Evolutionary conservation across 73 alveolate species (phyloP).

Genomic region (Paramecium caudatum): DNA sequence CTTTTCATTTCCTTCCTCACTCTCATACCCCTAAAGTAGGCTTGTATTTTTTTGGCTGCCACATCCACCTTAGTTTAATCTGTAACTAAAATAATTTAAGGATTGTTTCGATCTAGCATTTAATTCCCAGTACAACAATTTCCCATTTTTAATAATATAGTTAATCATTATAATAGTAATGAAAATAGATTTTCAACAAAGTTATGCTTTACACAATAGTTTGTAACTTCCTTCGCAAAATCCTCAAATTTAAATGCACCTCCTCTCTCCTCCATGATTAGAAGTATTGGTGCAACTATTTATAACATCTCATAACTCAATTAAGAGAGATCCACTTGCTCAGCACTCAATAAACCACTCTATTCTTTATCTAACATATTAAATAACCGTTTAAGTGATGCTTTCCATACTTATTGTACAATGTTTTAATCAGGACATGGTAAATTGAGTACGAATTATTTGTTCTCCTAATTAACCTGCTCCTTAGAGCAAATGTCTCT

Average conservation of each 20-base stretch:
- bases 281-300: slow-evolving; percentile 15
- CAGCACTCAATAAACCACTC: not conserved
- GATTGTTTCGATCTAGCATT: slow-evolving; percentile 12
- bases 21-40: slow-evolving; percentile 51
- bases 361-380: slow-evolving; percentile 19
- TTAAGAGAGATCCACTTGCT: not conserved
- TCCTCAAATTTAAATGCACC: not conserved
- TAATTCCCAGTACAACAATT: slow-evolving; percentile 33
- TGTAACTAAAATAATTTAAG: slow-evolving; percentile 25
- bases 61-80: not conserved
- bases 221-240: slow-evolving; percentile 15
- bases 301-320: slow-evolving; percentile 12
- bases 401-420: slow-evolving; percentile 46
- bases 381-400: not conserved
- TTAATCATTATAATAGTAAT: slow-evolving; percentile 43
- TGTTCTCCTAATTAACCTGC: not conserved
- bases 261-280: slow-evolving; percentile 28
- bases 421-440: slow-evolving; percentile 19
- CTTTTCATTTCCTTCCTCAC: slow-evolving; percentile 34
- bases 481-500: not conserved
- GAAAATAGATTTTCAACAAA: slow-evolving; percentile 58
- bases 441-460: slow-evolving; percentile 33
- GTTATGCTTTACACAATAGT: slow-evolving; percentile 44
- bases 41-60: slow-evolving; percentile 1
- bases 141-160: slow-evolving; percentile 19